Conservation (phyloP, 2,329 filamentous ascomycete genomes). For the Pseudonectria buxi region DNA sequence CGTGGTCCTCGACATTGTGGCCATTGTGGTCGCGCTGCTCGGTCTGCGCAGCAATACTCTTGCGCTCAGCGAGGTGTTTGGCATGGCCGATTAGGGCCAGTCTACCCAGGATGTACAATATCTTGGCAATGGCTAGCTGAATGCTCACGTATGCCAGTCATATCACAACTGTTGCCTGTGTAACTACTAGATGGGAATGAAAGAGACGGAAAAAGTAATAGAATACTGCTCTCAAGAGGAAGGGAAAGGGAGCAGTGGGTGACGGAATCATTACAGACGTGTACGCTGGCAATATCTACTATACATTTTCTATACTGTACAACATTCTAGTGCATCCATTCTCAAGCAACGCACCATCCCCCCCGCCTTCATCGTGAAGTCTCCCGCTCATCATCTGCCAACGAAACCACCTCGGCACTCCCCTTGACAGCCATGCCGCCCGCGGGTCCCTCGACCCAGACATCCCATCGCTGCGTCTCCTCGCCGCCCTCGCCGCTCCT, state of each 20-base stretch:
- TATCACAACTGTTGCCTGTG: too few relatives aligned
- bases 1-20: slow-evolving; percentile 69
- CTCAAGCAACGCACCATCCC: too few relatives aligned
- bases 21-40: slow-evolving; percentile 61
- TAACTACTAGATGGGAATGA: too few relatives aligned
- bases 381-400: neutral
- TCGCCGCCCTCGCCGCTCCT: slow-evolving; percentile 35
- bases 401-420: slow-evolving; percentile 25
- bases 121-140: slow-evolving; percentile 2
- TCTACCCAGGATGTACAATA: slow-evolving; percentile 10
- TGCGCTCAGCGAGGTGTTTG: slow-evolving; percentile 83
- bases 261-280: too few relatives aligned
- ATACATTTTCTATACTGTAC: too few relatives aligned
- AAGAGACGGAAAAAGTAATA: too few relatives aligned
- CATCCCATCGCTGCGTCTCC: slow-evolving; percentile 42
- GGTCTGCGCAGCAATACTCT: slow-evolving; percentile 71
- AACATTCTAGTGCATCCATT: too few relatives aligned
- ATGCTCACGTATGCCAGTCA: neutral
- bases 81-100: slow-evolving; percentile 52
- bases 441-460: slow-evolving; percentile 58
- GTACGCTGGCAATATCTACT: too few relatives aligned
- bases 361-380: neutral
- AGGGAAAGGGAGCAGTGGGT: too few relatives aligned
- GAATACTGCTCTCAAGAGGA: too few relatives aligned
- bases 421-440: slow-evolving; percentile 61